A percentile compares a stretch with the other conserved stretches of the same genome.
These are phyloP conservation scores for Aspergillus ellipticus DNA, from an alignment of 495 filamentous ascomycete genomes.

Conservation along the genomic window DNA sequence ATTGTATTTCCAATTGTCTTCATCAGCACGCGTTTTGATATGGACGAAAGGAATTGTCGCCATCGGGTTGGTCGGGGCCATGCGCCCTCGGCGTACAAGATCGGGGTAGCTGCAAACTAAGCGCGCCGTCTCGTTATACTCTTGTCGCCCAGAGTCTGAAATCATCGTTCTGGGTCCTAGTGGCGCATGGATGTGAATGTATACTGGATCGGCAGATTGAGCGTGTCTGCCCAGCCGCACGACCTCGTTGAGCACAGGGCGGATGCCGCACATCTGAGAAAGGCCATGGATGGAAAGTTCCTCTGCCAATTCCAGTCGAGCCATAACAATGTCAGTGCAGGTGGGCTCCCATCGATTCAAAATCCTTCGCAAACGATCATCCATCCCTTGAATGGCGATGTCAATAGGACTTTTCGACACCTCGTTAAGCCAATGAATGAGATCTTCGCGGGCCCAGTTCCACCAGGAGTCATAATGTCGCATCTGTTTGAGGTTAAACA, in stretches of 20 bases:
- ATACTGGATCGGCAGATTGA: slow-evolving; percentile 11
- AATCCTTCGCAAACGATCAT: slow-evolving; percentile 10
- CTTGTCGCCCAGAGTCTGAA: slow-evolving; percentile 7
- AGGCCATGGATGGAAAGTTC: background rate
- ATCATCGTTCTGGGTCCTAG: slow-evolving; percentile 15
- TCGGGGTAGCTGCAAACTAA: slow-evolving; percentile 16
- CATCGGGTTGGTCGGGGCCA: slow-evolving; percentile 7
- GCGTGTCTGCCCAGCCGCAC: slow-evolving; percentile 1
- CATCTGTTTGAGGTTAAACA: slow-evolving; percentile 85
- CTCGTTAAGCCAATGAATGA: slow-evolving; percentile 92
- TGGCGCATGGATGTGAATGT: slow-evolving; percentile 10
- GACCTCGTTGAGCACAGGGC: slow-evolving; percentile 9
- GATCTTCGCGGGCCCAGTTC: slow-evolving; percentile 98
- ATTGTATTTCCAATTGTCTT: slow-evolving; percentile 98
- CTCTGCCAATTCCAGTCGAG: background rate
- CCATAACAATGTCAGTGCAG: slow-evolving; percentile 17
- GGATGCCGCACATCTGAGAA: background rate
- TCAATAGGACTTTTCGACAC: slow-evolving; percentile 70
- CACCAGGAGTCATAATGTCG: slow-evolving; percentile 95
- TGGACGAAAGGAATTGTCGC: slow-evolving; percentile 92
- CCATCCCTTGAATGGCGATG: background rate
- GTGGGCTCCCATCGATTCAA: slow-evolving; percentile 22
- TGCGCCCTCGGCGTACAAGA: slow-evolving; percentile 1
- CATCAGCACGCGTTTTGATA: slow-evolving; percentile 59
- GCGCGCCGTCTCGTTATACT: slow-evolving; percentile 58